phyloP scores from a whole-genome alignment of 768 basidiomycete genomes.

The Chiua virens region DNA sequence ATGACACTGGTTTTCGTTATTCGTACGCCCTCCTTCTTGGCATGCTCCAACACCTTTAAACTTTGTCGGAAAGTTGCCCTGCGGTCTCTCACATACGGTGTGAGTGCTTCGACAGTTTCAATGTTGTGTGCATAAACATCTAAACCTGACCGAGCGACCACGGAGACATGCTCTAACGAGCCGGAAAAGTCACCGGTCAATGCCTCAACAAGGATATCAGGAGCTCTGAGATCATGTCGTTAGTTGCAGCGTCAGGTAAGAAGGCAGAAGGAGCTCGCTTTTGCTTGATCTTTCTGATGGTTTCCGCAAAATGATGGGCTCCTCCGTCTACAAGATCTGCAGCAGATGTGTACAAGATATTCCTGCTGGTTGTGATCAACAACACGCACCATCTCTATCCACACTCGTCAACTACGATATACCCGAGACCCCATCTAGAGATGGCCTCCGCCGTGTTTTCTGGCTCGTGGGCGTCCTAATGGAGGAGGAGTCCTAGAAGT shows the following conservation, averaged over 20 bases:
- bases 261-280: conserved; percentile 55
- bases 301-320: conserved; percentile 91
- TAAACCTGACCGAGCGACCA: conserved; percentile 89
- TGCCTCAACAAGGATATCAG: conserved; percentile 94
- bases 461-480: conserved; percentile 92
- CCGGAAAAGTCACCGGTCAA: conserved; percentile 94
- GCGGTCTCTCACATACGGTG: conserved; percentile 93
- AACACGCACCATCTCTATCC: conserved; percentile 83
- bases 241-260: background rate
- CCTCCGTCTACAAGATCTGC: conserved; percentile 92
- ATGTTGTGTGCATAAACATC: conserved; percentile 99
- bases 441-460: conserved; percentile 99
- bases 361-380: background rate
- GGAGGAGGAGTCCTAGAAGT: conserved; percentile 88
- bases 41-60: conserved; percentile 75
- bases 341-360: conserved; percentile 1
- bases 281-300: conserved; percentile 92
- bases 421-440: conserved; percentile 95
- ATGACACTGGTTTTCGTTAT: conserved; percentile 98
- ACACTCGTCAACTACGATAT: conserved; percentile 97
- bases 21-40: conserved; percentile 79
- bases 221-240: conserved; percentile 59
- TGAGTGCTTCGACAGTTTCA: conserved; percentile 92
- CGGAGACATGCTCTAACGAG: conserved; percentile 65
- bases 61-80: conserved; percentile 89